A percentile compares a stretch with the other conserved stretches of the same genome.
Conservation (phyloP, 1,284 basidiomycete genomes). For the Irpex sp. region DNA sequence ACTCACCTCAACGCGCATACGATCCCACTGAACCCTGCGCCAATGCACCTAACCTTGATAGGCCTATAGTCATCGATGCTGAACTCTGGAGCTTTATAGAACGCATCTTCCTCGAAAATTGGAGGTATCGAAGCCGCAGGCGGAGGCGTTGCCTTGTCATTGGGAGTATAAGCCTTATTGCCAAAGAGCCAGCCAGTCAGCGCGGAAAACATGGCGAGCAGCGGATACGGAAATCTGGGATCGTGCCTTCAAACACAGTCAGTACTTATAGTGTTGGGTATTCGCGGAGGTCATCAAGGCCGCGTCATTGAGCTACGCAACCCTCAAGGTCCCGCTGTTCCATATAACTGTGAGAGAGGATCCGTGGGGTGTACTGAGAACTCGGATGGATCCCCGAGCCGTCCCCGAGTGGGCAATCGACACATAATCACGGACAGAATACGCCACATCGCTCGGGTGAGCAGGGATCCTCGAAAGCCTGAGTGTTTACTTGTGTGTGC, state of each 20-base stretch:
- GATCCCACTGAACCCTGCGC: slow-evolving; percentile 54
- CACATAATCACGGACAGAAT: background rate
- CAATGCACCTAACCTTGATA: slow-evolving; percentile 48
- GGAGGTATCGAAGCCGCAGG: background rate
- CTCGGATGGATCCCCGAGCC: background rate
- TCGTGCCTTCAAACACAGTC: no score
- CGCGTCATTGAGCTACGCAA: background rate
- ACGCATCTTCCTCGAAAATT: background rate
- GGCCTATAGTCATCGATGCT: slow-evolving; percentile 44
- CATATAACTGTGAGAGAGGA: background rate
- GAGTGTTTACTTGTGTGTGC: background rate
- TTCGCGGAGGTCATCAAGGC: background rate
- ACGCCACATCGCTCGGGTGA: background rate
- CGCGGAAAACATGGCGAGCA: background rate
- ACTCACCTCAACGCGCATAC: slow-evolving; percentile 47
- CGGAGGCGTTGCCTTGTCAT: background rate
- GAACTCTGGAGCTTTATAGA: slow-evolving; percentile 18
- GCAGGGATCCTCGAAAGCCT: background rate
- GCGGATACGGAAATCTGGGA: background rate
- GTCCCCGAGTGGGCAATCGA: background rate
- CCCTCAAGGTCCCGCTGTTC: background rate
- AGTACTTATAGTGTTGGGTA: no score
- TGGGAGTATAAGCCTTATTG: background rate
- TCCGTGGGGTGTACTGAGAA: background rate
- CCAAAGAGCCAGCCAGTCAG: background rate